phyloP scores from a whole-genome alignment of 306 rosid genomes.

The Inga oerstediana region DNA sequence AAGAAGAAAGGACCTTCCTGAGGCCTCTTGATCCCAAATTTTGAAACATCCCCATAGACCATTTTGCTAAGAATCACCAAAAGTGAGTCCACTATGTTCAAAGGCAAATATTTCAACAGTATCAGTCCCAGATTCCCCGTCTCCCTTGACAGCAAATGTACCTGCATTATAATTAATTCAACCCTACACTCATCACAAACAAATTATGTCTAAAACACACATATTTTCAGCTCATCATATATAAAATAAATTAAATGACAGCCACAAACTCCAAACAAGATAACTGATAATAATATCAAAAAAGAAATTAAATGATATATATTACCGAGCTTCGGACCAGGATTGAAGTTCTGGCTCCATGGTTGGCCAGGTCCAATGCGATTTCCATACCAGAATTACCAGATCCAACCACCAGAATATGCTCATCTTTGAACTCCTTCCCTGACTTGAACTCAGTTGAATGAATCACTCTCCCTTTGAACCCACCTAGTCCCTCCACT shows the following conservation, averaged over 20 bases:
- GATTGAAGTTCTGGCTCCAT: slow-evolving; percentile 63
- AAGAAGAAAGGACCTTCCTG: slow-evolving; percentile 67
- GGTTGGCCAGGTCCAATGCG: slow-evolving; percentile 54
- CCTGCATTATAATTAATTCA: slow-evolving; percentile 38
- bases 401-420: slow-evolving; percentile 75
- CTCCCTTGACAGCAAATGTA: slow-evolving; percentile 58
- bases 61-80: slow-evolving; percentile 54
- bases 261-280: too few species aligned
- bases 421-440: slow-evolving; percentile 40
- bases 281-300: too few species aligned
- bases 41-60: slow-evolving; percentile 51
- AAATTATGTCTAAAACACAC: background rate
- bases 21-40: slow-evolving; percentile 64
- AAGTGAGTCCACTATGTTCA: slow-evolving; percentile 52
- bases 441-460: slow-evolving; percentile 58
- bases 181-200: background rate
- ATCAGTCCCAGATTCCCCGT: slow-evolving; percentile 48
- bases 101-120: slow-evolving; percentile 51
- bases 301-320: too few species aligned
- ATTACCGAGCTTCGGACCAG: slow-evolving; percentile 70
- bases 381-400: slow-evolving; percentile 88
- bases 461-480: slow-evolving; percentile 59
- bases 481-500: slow-evolving; percentile 50
- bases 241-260: background rate
- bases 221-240: background rate